phyloP scores from a whole-genome alignment of 345 rosid species.

The Eucalyptus cloeziana region DNA sequence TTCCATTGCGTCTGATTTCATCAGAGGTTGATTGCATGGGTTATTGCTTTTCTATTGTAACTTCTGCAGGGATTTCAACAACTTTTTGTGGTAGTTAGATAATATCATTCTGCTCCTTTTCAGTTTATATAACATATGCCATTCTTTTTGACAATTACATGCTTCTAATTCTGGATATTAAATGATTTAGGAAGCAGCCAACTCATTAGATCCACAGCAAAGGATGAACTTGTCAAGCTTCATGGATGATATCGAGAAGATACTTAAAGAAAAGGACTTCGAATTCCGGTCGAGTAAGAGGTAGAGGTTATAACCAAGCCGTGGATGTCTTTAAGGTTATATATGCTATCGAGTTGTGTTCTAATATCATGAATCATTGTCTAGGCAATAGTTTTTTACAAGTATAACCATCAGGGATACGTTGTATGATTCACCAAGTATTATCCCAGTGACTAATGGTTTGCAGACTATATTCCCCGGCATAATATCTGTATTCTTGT shows the following conservation, averaged over 20 bases:
- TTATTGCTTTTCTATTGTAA: neutral
- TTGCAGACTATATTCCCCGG: neutral
- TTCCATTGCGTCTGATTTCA: neutral
- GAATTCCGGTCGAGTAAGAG: neutral
- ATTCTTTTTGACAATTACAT: neutral
- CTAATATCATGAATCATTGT: neutral
- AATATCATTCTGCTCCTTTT: neutral
- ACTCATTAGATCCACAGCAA: conserved; percentile 17
- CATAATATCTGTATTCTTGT: neutral
- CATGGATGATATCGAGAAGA: conserved; percentile 29
- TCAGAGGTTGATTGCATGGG: neutral
- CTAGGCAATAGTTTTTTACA: neutral
- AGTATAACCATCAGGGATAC: neutral
- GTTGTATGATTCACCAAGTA: neutral
- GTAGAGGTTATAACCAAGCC: neutral
- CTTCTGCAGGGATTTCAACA: neutral
- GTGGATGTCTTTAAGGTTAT: neutral
- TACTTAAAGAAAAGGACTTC: neutral
- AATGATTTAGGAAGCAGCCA: conserved; percentile 25
- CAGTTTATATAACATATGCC: neutral
- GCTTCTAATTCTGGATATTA: neutral
- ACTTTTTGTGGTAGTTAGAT: neutral
- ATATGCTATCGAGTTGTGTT: neutral
- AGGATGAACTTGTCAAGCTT: conserved; percentile 30
- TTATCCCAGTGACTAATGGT: neutral